Percentiles rank a stretch among this genome's conserved stretches.
Evolutionary conservation across 495 filamentous ascomycete species (phyloP).

Genomic region (Chlorociboria aeruginascens): DNA sequence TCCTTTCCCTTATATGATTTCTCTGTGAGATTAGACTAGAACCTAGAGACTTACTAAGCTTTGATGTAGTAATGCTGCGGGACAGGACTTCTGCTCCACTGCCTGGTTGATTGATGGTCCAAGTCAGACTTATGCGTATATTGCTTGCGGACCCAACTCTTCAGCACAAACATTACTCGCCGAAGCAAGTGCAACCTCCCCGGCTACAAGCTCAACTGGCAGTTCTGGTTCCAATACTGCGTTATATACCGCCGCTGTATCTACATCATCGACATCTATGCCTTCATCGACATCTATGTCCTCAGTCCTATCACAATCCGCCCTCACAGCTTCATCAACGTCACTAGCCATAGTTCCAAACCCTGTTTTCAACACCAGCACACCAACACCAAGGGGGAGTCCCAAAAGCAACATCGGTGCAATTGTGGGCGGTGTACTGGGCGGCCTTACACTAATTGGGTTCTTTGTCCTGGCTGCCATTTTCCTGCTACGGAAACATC

Average conservation of each 20-base stretch:
- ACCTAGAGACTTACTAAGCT: too few relatives aligned
- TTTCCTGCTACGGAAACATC: neutral
- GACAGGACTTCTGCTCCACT: slow-evolving; percentile 5
- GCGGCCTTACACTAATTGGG: neutral
- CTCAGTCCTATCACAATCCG: neutral
- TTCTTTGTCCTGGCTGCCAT: neutral
- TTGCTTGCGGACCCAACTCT: slow-evolving; percentile 4
- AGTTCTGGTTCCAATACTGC: neutral
- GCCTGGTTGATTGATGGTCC: slow-evolving; percentile 7
- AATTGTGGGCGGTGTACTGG: slow-evolving; percentile 11
- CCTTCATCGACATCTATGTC: neutral
- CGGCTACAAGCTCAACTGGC: neutral
- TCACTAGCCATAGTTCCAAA: neutral
- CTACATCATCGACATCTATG: neutral
- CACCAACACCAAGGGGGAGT: neutral
- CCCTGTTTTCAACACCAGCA: neutral
- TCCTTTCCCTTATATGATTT: too few relatives aligned
- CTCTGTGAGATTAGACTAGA: too few relatives aligned
- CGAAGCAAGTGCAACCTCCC: neutral
- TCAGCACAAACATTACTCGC: slow-evolving; percentile 1
- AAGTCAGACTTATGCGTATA: slow-evolving; percentile 10
- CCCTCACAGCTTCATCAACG: neutral
- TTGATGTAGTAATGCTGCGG: neutral
- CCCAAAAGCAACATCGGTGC: slow-evolving; percentile 3
- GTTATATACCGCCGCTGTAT: neutral